phyloP scores from a whole-genome alignment of 805 yeast genomes.

The Zygoascus bituminiphila region DNA sequence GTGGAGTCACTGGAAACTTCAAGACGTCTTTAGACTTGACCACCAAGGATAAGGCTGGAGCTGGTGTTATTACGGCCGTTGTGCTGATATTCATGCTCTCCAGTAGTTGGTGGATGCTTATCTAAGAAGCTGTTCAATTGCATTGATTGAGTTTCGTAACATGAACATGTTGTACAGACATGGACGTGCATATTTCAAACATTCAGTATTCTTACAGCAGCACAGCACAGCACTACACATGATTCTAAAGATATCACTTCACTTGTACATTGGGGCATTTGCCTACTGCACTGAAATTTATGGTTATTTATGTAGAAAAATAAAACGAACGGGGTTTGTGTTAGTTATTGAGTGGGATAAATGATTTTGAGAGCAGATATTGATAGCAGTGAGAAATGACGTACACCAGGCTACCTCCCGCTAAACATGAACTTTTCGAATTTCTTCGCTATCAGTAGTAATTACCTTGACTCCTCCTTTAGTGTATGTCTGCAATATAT shows the following conservation, averaged over 20 bases:
- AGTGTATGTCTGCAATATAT: not conserved
- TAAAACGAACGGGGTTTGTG: too few species aligned
- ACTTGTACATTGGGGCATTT: not conserved
- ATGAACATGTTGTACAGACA: too few species aligned
- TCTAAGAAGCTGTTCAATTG: constrained; percentile 5
- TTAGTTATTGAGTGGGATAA: too few species aligned
- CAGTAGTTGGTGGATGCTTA: constrained; percentile 18
- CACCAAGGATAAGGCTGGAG: constrained; percentile 20
- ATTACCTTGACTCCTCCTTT: not conserved
- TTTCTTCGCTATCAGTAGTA: not conserved
- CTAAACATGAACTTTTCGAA: not conserved
- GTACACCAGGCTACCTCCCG: too few species aligned
- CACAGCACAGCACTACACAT: not conserved
- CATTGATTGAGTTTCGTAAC: too few species aligned
- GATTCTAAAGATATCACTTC: too few species aligned
- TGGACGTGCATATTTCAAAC: too few species aligned
- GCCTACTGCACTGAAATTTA: not conserved
- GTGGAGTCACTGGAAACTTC: not conserved
- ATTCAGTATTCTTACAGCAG: too few species aligned
- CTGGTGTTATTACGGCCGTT: constrained; percentile 20
- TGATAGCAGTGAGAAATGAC: too few species aligned
- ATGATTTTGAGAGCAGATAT: too few species aligned
- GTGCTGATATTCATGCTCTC: constrained; percentile 13
- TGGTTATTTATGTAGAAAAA: not conserved
- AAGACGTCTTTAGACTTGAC: constrained; percentile 9